These are phyloP conservation scores for Phellopilus nigrolimitatus DNA, from an alignment of 1,284 basidiomycete genomes.

Conservation along the genomic window DNA sequence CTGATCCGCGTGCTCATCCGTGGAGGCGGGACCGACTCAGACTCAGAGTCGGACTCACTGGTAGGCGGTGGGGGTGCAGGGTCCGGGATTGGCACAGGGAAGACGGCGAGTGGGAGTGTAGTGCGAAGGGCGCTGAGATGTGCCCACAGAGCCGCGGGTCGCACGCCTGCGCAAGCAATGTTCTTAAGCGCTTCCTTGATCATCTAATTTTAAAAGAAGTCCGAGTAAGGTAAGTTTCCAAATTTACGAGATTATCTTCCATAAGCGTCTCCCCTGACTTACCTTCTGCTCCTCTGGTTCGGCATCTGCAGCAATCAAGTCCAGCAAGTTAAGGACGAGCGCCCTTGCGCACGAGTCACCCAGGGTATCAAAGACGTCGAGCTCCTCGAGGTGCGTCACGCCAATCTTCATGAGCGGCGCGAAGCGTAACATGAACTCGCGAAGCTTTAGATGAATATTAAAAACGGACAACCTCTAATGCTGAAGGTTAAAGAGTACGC, in stretches of 20 bases:
- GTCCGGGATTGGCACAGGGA: conserved; percentile 23
- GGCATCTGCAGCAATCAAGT: conserved; percentile 43
- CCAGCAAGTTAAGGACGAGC: conserved; percentile 53
- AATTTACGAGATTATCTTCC: too few species aligned
- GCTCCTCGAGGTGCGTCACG: conserved; percentile 53
- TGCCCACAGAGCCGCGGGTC: conserved; percentile 58
- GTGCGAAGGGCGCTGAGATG: conserved; percentile 46
- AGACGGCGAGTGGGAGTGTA: conserved; percentile 6
- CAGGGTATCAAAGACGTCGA: conserved; percentile 56
- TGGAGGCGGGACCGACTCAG: conserved; percentile 53
- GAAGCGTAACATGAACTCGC: conserved; percentile 70
- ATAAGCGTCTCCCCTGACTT: too few species aligned
- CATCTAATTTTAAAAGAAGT: conserved; percentile 34
- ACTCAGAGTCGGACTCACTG: conserved; percentile 27
- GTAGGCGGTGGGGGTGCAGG: conserved; percentile 25
- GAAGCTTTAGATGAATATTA: conserved; percentile 42
- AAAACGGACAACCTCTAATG: background rate
- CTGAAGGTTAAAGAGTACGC: conserved; percentile 7
- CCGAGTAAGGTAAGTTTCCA: too few species aligned
- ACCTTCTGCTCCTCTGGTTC: conserved; percentile 33
- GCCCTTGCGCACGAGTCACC: conserved; percentile 58
- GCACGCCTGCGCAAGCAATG: conserved; percentile 46
- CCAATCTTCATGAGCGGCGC: conserved; percentile 47
- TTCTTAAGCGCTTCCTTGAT: conserved; percentile 46
- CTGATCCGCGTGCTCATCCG: conserved; percentile 32